Conservation (phyloP, 805 yeast species). For the Teunomyces barrocoloradensis region DNA sequence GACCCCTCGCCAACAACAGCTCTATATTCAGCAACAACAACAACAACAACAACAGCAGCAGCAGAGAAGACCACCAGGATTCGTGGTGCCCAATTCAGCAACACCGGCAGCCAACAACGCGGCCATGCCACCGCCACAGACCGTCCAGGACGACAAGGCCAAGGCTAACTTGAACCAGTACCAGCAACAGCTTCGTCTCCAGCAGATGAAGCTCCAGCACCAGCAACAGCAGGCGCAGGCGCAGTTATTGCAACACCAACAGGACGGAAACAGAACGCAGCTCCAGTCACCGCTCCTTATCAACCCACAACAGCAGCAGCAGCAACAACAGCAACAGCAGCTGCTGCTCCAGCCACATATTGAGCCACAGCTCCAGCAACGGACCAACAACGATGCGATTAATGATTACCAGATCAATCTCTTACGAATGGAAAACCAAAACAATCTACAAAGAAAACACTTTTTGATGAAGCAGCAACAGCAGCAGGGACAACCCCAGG, state of each 20-base stretch:
- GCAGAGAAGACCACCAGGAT: constrained; percentile 5
- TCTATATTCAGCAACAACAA: constrained; percentile 2
- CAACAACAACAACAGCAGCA: background rate
- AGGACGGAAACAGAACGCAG: constrained; percentile 4
- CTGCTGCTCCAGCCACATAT: background rate
- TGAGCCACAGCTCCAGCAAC: constrained; percentile 1
- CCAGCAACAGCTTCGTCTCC: constrained; percentile 14
- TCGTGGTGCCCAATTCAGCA: constrained; percentile 1
- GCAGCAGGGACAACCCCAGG: constrained; percentile 11
- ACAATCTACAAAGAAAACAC: constrained; percentile 17
- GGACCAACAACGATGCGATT: constrained; percentile 11
- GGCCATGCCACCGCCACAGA: constrained; percentile 11
- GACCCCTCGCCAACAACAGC: constrained; percentile 1
- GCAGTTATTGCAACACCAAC: constrained; percentile 8
- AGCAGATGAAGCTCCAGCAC: constrained; percentile 15
- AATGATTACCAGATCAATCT: constrained; percentile 22
- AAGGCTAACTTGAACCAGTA: constrained; percentile 11
- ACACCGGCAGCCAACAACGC: background rate
- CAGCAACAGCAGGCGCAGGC: constrained; percentile 11
- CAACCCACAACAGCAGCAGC: constrained; percentile 1
- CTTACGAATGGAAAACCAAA: constrained; percentile 13
- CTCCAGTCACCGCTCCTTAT: constrained; percentile 7
- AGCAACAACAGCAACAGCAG: background rate
- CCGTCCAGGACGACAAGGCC: constrained; percentile 2
- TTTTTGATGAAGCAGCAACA: constrained; percentile 12